Evolutionary conservation across 495 filamentous ascomycete species (phyloP).

Genomic region (Physcia stellaris): DNA sequence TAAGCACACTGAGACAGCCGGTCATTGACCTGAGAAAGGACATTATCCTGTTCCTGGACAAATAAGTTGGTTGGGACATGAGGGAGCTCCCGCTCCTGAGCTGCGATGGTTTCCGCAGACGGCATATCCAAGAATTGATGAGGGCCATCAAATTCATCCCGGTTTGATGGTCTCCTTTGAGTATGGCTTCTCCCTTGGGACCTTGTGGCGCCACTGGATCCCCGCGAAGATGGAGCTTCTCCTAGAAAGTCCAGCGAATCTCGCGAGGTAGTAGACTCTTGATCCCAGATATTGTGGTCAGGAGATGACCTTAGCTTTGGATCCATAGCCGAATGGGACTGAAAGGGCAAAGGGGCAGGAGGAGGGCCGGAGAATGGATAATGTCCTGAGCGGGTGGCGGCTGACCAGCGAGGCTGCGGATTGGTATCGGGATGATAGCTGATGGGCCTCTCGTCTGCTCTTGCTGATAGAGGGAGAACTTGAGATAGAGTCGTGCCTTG

Average conservation of each 20-base stretch:
- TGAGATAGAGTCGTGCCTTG: too few relatives aligned
- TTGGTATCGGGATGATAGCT: too few relatives aligned
- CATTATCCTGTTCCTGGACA: slow-evolving; percentile 70
- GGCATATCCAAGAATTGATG: slow-evolving; percentile 65
- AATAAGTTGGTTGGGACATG: slow-evolving; percentile 70
- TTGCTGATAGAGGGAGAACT: too few relatives aligned
- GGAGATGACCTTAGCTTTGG: background rate
- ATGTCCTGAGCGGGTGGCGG: too few relatives aligned
- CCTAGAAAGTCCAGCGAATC: background rate
- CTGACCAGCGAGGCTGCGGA: too few relatives aligned
- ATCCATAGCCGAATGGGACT: background rate
- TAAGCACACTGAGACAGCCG: slow-evolving; percentile 72
- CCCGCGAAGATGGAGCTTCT: background rate
- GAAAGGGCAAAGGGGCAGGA: too few relatives aligned
- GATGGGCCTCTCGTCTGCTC: too few relatives aligned
- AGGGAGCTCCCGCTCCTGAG: slow-evolving; percentile 66
- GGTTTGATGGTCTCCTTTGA: slow-evolving; percentile 62
- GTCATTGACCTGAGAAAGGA: slow-evolving; percentile 68
- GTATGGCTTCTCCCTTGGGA: slow-evolving; percentile 24
- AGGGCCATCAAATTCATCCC: slow-evolving; percentile 81
- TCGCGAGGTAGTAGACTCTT: slow-evolving; percentile 1
- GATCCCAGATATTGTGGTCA: background rate
- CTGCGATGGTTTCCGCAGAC: slow-evolving; percentile 46
- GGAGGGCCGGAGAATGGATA: too few relatives aligned
- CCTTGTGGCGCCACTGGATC: background rate